Evolutionary conservation across 495 filamentous ascomycete genomes (phyloP), one percentile per base, ranked within the genome.

Genomic region (Aspergillus coremiiformis): DNA sequence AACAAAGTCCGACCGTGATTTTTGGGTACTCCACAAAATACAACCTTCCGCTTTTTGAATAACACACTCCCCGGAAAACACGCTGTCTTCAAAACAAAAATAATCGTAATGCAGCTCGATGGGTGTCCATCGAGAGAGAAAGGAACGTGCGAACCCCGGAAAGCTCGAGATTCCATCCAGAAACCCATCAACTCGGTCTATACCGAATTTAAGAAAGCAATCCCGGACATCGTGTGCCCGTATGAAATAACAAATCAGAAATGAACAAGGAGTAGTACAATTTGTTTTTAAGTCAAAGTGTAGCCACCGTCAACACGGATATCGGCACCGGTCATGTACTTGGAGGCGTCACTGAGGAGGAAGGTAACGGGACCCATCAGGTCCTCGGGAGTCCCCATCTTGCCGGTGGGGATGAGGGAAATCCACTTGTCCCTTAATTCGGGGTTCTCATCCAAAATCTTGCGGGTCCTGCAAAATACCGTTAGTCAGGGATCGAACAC

Each of bases 291-390:
- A 53, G 86, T 94, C 47, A 89, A 67, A 20, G 90, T 95, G 66
- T 95, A 96, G 11, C 90, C 90, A 39, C 92, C 92, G 64, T 96
- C 91, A 19, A 96, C 89, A 14, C 90, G 78, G 51, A 96, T 71
- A 58, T 96, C 91, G 8, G 90, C 86, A 11, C 93, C 92, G 12
- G 90, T 97, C 39, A 96, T 82, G 72, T 95, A 96, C 30, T 69
- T 71, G 42, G 83, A 81, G 0, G 91, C 92, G 65, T 96, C 93
- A 51, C 87, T 92, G 23, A 87, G 81, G 58, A 97, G 69, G 72
- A 92, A 96, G 1, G 87, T 86, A 42, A 96, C 92, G 1, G 92
- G 83, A 1, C 92, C 92, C 89, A 92, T 95, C 17, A 97, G 75
- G 59, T 97, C 93, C 63, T 86, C 84, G 0, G 92, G 93, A 4